Evolutionary conservation across 1,139 yeast species (phyloP).

Genomic region (Blastobotrys raffinosifermentans): DNA sequence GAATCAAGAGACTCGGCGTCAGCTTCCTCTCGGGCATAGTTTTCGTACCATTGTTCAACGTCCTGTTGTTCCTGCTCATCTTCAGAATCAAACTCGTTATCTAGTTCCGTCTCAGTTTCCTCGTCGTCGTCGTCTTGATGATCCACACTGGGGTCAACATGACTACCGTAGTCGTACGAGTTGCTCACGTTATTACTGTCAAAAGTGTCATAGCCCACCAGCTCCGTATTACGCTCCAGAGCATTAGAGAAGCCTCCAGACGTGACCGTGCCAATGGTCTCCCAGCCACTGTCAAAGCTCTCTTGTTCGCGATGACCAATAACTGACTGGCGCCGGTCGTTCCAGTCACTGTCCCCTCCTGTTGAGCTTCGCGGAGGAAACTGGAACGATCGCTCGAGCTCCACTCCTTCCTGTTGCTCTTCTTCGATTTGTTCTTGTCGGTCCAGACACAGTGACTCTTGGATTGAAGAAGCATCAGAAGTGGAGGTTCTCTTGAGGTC

Average conservation of each 20-base stretch:
- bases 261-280: too few relatives aligned
- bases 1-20: slow-evolving; percentile 19
- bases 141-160: slow-evolving; percentile 5
- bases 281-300: neutral
- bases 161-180: too few relatives aligned
- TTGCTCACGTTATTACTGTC: too few relatives aligned
- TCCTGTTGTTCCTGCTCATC: slow-evolving; percentile 27
- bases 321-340: too few relatives aligned
- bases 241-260: too few relatives aligned
- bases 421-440: too few relatives aligned
- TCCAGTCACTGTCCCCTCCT: neutral
- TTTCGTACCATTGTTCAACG: slow-evolving; percentile 31
- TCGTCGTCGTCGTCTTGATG: slow-evolving; percentile 9
- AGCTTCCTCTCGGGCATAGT: slow-evolving; percentile 15
- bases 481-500: neutral
- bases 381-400: neutral
- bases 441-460: neutral
- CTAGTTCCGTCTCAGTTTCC: slow-evolving; percentile 11
- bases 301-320: neutral
- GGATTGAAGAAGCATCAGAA: neutral
- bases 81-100: slow-evolving; percentile 16
- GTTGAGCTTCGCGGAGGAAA: neutral
- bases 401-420: neutral
- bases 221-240: too few relatives aligned
- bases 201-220: too few relatives aligned